Conservation (phyloP, 139 green algal species). For the Haematococcus lacustris region DNA sequence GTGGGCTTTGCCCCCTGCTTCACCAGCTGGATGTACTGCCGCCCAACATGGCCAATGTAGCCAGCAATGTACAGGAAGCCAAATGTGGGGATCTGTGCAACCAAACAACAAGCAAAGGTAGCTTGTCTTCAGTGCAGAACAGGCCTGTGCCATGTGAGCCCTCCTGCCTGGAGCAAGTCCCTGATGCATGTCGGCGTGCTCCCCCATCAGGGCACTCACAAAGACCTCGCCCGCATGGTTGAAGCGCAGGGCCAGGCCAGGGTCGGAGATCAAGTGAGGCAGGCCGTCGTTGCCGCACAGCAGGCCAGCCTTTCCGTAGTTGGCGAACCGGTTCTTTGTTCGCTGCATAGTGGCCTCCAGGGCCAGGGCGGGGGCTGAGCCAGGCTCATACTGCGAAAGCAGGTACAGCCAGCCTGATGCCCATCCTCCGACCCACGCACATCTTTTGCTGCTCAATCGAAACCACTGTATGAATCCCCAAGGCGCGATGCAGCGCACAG, state of each 20-base stretch:
- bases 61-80: slow-evolving; percentile 97
- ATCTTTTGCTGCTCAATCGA: too few species aligned
- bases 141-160: too few species aligned
- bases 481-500: too few species aligned
- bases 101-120: neutral
- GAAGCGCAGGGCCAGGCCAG: slow-evolving; percentile 84
- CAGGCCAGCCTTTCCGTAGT: slow-evolving; percentile 84
- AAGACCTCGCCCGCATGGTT: slow-evolving; percentile 91
- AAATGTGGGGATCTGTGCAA: slow-evolving; percentile 84
- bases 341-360: slow-evolving; percentile 91
- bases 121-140: neutral
- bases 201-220: slow-evolving; percentile 70
- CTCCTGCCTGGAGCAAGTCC: too few species aligned
- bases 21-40: slow-evolving; percentile 75
- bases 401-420: too few species aligned
- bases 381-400: slow-evolving; percentile 88
- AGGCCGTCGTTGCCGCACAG: slow-evolving; percentile 96
- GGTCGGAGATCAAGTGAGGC: slow-evolving; percentile 97
- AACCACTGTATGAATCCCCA: too few species aligned
- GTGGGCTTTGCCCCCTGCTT: slow-evolving; percentile 46
- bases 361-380: slow-evolving; percentile 77
- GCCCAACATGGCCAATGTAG: slow-evolving; percentile 92
- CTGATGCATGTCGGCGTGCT: too few species aligned
- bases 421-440: too few species aligned
- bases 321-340: slow-evolving; percentile 89